Evolutionary conservation across 2,329 filamentous ascomycete species (phyloP), one percentile per base, ranked within the genome.

Genomic region (Huntiella bhutanensis): DNA sequence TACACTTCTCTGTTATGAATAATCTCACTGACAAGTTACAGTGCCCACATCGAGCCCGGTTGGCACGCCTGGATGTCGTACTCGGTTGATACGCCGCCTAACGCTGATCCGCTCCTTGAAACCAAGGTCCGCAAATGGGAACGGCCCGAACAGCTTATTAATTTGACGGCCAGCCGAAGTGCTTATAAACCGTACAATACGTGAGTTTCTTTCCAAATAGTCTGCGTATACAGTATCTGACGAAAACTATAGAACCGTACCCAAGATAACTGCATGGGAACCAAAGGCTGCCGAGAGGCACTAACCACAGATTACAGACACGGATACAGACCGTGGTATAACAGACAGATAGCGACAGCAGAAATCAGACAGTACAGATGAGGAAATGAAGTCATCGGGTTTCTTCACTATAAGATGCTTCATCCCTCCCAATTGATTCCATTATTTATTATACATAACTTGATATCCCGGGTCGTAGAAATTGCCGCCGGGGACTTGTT

Each of bases 1-100:
- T 13, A 19, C 35, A 7, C 19, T 15, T 4, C 32, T n/a, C 8
- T 17, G 11, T 5, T 36, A 11, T 19, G 6, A 15, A n/a, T 12
- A 6, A n/a, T 12, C 3, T 43, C 34, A 16, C 41, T 43, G 13
- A 43, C 40, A 8, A 7, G 10, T 7, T 11, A 13, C 38, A 52
- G 51, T 37, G 75, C 75, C 49, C 84, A 95, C 46, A 82, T 95
- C 56, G 88, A 96, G 64, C 87, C 88, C 43, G 83, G 88, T 63
- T 98, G 91, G 91, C 91, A 96, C 66, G 85, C 83, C 28, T 98
- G 91, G 91, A 86, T 98, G 55, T 85, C 85, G 54, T 96, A 98
- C 66, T 68, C 78, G 65, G 79, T 94, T 56, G 86, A 96, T 64
- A 82, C 82, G 64, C 77, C 88, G 34, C 91, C 91, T 1, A 74